Conservation (phyloP, 2,329 filamentous ascomycete species). For the Sporothrix luriei region DNA sequence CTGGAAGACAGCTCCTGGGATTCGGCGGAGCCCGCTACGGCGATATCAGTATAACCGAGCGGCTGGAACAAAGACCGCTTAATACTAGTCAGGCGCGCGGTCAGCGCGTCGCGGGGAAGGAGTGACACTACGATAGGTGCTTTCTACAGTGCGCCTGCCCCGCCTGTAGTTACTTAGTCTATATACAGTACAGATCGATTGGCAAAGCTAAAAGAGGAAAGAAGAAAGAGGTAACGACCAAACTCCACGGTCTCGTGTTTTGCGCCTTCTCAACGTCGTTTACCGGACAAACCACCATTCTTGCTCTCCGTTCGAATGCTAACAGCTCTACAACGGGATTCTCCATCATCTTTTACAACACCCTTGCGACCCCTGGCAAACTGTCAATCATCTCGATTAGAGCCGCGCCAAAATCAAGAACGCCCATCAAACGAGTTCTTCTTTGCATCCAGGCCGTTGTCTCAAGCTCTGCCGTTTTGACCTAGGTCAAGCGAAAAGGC, state of each 20-base stretch:
- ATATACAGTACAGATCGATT: not conserved
- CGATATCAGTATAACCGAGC: conserved; percentile 27
- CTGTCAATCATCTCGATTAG: conserved; percentile 9
- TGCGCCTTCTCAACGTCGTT: not conserved
- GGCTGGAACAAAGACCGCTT: not conserved
- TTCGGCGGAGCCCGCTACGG: conserved; percentile 19
- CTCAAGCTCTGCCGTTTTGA: conserved; percentile 13
- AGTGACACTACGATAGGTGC: not conserved
- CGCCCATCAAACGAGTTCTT: conserved; percentile 3
- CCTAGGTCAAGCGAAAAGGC: not conserved
- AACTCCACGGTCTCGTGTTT: not conserved
- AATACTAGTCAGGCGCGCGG: conserved; percentile 1
- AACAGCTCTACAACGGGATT: not conserved
- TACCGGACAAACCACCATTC: not conserved
- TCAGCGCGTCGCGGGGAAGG: conserved; percentile 34
- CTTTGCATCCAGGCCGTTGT: conserved; percentile 20
- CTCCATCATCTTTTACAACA: not conserved
- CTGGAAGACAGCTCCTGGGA: not conserved
- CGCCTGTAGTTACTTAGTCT: not conserved
- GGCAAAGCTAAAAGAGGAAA: conserved; percentile 13
- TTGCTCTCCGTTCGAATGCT: not conserved
- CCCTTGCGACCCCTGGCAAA: not conserved
- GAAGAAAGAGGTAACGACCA: not conserved
- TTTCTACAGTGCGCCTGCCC: conserved; percentile 10
- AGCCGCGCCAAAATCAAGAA: conserved; percentile 19